Base-by-base conservation (phyloP, 2,329 filamentous ascomycete species). In the Chaetomiaceae sp. region DNA sequence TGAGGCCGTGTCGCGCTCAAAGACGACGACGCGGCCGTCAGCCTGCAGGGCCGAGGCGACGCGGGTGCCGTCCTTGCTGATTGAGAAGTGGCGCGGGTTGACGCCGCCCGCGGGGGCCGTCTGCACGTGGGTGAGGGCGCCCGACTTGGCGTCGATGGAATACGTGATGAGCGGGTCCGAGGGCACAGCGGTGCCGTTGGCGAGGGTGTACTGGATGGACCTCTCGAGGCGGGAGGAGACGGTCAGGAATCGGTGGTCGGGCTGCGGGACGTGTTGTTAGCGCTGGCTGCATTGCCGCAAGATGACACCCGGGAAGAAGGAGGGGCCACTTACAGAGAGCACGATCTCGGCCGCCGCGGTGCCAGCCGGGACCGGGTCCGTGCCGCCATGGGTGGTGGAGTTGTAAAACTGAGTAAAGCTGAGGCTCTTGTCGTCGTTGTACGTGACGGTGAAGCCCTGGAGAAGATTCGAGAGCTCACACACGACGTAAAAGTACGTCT, bases 131-230 rank as follows among this genome's bases (percentile, higher is more conserved):
- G 62, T 66, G 21, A 89, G 71, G 1, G 66, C 70, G 6, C 84
- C 85, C n/a, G 75, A 76, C 13, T 63, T 56, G 2, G 62, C 52
- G 58, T 81, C 67, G 57, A 88, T 77, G 49, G 70, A 62, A 69
- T 81, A 88, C 52, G 73, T 81, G 54, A 84, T 75, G 48, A 91
- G 68, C 1, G 85, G 78, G 65, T 88, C 85, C 0, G 83, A 84
- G 8, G 73, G 63, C 50, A 82, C 70, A 12, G 59, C 54, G 8
- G 72, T 73, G 55, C 58, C 67, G 62, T 75, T 70, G 57, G 60
- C 54, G 51, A 66, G 48, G 59, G 76, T 71, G 58, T 71, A 73
- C 65, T 73, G 73, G 63, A 83, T 77, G 19, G 74, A 68, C 39
- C 70, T 72, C 62, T 85, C 84, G 62, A 78, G 77, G 55, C 87